Percentiles rank a stretch among this genome's conserved stretches.
Conservation (phyloP, 2,329 filamentous ascomycete species). For the Myriosclerotinia scirpicola region DNA sequence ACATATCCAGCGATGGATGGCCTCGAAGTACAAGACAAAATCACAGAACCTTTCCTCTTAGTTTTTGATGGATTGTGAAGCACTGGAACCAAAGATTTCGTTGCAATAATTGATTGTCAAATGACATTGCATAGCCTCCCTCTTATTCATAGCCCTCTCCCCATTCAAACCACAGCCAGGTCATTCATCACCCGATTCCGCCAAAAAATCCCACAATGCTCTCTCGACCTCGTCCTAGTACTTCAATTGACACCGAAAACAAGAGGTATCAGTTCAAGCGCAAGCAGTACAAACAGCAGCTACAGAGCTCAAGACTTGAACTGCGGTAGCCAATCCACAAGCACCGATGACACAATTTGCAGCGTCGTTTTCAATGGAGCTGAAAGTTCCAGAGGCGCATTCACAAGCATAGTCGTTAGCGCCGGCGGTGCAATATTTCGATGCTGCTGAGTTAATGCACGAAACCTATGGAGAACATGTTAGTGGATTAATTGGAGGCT, state of each 20-base stretch:
- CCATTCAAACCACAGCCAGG: neutral
- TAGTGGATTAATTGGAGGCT: neutral
- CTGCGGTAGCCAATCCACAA: neutral
- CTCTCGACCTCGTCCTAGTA: neutral
- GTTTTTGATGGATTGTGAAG: no score
- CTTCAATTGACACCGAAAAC: neutral
- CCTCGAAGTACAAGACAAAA: no score
- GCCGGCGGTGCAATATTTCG: neutral
- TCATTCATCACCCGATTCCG: neutral
- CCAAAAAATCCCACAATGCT: neutral
- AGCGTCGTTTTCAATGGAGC: neutral
- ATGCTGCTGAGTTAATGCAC: neutral
- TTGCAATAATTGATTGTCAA: no score
- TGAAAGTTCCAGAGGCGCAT: conserved; percentile 6
- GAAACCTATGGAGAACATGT: neutral
- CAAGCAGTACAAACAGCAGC: conserved; percentile 11
- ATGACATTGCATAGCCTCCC: no score
- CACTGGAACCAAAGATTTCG: no score
- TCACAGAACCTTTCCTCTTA: no score
- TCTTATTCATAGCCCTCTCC: no score
- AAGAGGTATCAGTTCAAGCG: neutral
- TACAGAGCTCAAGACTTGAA: conserved; percentile 1
- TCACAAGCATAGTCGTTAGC: conserved; percentile 12
- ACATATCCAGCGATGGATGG: no score
- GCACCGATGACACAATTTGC: neutral